These are phyloP conservation scores for Pyrenophora teres DNA, from an alignment of 2,329 filamentous ascomycete species.

Conservation along the genomic window DNA sequence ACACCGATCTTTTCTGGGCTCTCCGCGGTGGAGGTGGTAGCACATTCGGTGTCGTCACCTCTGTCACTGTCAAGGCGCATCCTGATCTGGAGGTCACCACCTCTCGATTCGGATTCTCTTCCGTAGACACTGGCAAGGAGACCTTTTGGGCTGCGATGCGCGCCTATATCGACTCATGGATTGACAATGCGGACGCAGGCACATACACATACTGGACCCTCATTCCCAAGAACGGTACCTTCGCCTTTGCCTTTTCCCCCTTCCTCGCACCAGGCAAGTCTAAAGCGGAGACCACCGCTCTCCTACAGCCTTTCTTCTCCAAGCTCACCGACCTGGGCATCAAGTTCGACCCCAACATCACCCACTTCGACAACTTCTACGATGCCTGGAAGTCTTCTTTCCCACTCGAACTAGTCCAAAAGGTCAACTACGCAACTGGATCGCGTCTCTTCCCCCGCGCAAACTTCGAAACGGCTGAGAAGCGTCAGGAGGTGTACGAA, in stretches of 20 bases:
- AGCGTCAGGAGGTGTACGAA: conserved; percentile 37
- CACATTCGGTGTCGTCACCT: conserved; percentile 43
- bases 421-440: conserved; percentile 40
- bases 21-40: conserved; percentile 43
- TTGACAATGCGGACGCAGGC: conserved; percentile 44
- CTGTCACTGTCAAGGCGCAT: conserved; percentile 43
- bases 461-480: conserved; percentile 41
- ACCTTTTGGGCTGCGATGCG: conserved; percentile 44
- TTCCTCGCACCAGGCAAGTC: conserved; percentile 45
- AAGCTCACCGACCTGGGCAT: conserved; percentile 36
- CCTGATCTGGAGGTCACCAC: conserved; percentile 40
- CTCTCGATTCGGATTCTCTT: conserved; percentile 41
- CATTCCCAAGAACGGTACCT: conserved; percentile 40
- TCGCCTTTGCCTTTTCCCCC: conserved; percentile 41
- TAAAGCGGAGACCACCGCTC: conserved; percentile 32
- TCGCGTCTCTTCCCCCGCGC: conserved; percentile 42
- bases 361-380: conserved; percentile 40
- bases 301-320: conserved; percentile 41
- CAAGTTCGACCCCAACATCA: conserved; percentile 42
- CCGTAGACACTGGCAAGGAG: conserved; percentile 39
- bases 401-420: conserved; percentile 42
- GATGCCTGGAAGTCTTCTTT: conserved; percentile 42
- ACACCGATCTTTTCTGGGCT: conserved; percentile 45
- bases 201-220: conserved; percentile 44
- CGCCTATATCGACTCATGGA: conserved; percentile 37